Percentiles rank a stretch among this genome's conserved stretches.
Conservation (phyloP, 2,329 filamentous ascomycete genomes). For the Microthyrium microscopicum region DNA sequence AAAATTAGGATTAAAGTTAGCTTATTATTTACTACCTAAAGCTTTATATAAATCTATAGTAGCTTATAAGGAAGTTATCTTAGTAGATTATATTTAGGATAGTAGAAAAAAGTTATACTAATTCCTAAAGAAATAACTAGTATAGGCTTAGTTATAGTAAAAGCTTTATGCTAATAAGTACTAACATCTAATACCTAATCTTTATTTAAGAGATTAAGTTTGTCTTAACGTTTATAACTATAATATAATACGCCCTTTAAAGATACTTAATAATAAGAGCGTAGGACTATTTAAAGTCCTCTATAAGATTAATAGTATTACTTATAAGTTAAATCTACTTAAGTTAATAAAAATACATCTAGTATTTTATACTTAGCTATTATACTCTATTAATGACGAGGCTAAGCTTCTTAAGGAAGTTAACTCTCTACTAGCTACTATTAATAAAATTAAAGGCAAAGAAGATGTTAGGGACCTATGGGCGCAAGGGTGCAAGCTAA, state of each 20-base stretch:
- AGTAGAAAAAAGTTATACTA: too few species aligned
- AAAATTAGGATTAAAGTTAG: too few species aligned
- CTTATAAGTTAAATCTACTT: background rate
- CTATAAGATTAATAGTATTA: background rate
- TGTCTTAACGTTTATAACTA: background rate
- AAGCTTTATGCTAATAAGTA: too few species aligned
- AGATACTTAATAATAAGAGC: background rate
- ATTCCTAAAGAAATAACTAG: too few species aligned
- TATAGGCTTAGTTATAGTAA: too few species aligned
- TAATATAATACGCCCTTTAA: background rate
- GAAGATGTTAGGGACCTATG: too few species aligned
- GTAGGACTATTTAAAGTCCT: background rate
- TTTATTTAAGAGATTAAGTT: background rate
- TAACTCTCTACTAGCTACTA: too few species aligned
- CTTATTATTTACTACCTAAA: background rate
- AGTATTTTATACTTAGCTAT: conserved; percentile 1
- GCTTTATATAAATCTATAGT: background rate
- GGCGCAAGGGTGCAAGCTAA: too few species aligned
- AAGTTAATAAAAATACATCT: background rate
- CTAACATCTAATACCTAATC: too few species aligned
- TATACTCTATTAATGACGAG: too few species aligned
- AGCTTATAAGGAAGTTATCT: background rate
- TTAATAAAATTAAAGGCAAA: too few species aligned
- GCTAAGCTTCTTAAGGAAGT: too few species aligned
- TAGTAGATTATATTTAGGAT: background rate